Evolutionary conservation across 306 rosid genomes (phyloP), one percentile per base, ranked within the genome.

Genomic region (Styphnolobium japonicum): DNA sequence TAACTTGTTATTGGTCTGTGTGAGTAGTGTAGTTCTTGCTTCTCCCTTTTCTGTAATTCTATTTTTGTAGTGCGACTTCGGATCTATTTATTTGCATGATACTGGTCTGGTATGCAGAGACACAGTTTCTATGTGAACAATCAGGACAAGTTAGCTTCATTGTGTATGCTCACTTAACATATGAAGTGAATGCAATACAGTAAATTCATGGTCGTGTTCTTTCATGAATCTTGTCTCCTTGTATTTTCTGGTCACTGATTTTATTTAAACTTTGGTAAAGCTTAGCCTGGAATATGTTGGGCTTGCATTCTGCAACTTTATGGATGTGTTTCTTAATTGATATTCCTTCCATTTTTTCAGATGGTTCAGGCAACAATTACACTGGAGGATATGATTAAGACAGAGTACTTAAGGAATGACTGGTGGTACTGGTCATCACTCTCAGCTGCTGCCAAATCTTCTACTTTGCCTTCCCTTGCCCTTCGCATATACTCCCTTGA

Each of bases 391-490:
- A 88, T 91, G 98, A 91, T 96, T 62, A 91, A 87, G 92, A 85
- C 94, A 0, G 94, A 91, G 45, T 88, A 90, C 87, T 88, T 96
- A 18, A 90, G 87, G 87, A 96, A 90, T 91, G 98, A 90, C 73
- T 96, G 99, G 99, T 96, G 98, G 98, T 96, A 96, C 85, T 96
- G 99, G 99, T 96, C 99, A 21, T 93, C 99, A 52, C 92, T 86
- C 83, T 89, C 99, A 15, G 99, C 97, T 80, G 98, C 99, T 25
- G 96, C 94, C 74, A 90, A 87, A 84, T 89, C 87, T 75, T 89
- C 99, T 29, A 91, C 96, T 2, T 64, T 93, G 70, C 86, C 99
- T 64, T 76, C 99, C 77, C 98, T 96, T 65, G 92, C 99, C 49
- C 90, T 96, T 27, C 93, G 98, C 15, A 87, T 96, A 76, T 93